phyloP scores from a whole-genome alignment of 2,329 filamentous ascomycete species.

The Claviceps digitariae region DNA sequence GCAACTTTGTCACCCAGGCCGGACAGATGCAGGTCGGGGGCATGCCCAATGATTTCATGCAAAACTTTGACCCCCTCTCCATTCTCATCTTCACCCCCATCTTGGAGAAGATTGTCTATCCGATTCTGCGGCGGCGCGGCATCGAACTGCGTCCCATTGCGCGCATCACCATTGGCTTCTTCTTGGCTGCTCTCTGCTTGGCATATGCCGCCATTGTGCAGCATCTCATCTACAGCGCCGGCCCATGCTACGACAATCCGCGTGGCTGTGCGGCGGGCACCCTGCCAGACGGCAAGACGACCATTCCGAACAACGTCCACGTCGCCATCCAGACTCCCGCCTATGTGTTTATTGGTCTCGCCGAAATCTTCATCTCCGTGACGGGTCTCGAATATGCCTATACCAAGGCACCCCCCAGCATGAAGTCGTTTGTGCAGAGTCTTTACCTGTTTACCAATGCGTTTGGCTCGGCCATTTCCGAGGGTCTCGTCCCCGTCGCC shows the following conservation, averaged over 20 bases:
- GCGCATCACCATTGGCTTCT: slow-evolving; percentile 52
- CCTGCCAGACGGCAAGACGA: slow-evolving; percentile 13
- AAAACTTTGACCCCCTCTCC: slow-evolving; percentile 54
- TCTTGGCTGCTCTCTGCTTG: slow-evolving; percentile 38
- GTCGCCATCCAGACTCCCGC: slow-evolving; percentile 42
- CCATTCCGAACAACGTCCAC: slow-evolving; percentile 31
- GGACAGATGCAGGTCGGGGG: slow-evolving; percentile 45
- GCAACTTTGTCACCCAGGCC: slow-evolving; percentile 52
- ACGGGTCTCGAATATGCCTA: slow-evolving; percentile 61
- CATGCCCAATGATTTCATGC: slow-evolving; percentile 57
- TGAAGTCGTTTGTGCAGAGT: slow-evolving; percentile 49
- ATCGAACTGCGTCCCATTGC: slow-evolving; percentile 52
- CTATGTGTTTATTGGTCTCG: slow-evolving; percentile 42
- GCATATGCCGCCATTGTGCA: slow-evolving; percentile 47
- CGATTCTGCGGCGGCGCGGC: slow-evolving; percentile 39
- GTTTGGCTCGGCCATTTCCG: slow-evolving; percentile 44
- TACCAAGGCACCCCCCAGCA: slow-evolving; percentile 56
- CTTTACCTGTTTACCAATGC: slow-evolving; percentile 49
- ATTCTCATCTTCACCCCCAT: slow-evolving; percentile 55
- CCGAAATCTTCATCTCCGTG: slow-evolving; percentile 52
- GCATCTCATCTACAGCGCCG: slow-evolving; percentile 41
- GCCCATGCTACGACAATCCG: slow-evolving; percentile 35
- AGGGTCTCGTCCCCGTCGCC: slow-evolving; percentile 44
- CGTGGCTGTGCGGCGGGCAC: slow-evolving; percentile 22
- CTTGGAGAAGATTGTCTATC: slow-evolving; percentile 48